Evolutionary conservation across 768 basidiomycete genomes (phyloP), one percentile per base, ranked within the genome.

Genomic region (Xerocomus potaroensis): DNA sequence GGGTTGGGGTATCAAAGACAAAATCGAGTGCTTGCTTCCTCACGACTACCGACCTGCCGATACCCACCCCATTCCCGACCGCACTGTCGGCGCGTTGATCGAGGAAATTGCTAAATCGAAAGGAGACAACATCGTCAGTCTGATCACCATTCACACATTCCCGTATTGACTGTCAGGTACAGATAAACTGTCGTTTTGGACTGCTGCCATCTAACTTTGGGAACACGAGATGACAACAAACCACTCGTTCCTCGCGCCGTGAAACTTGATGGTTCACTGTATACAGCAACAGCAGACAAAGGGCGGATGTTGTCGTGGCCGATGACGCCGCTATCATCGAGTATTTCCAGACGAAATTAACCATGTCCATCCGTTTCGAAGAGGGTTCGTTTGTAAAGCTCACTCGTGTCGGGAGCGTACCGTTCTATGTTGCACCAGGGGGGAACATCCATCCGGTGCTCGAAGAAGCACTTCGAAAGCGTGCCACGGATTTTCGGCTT

Each of bases 101-200:
- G 65, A 68, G 41, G 59, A 62, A 14, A 53, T 77, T 0, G 67
- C 75, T 10, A 59, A 56, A 22, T 42, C 33, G 18, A 71, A 67
- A 45, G 75, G 75, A 7, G 65, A 72, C 52, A 76, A 75, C 45
- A 73, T 75, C 16, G 74, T 72, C 34, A 29, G 73, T 51, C 39
- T 1, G 7, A 32, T 18, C 18, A 4, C 31, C 14, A 19, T 15
- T 29, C 4, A 14, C 1, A 2, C 40, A 24, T 16, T 21, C 18
- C 31, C 16, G 7, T 34, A n/a, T 24, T 45, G 24, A 47, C 46
- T 9, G 38, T 23, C 18, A 2, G 18, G 11, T 33, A n/a, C 3
- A 2, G 15, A 15, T 43, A 76, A 75, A 73, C 70, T 10, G 56
- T 77, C 14, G 71, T 77, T 36, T 59, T 77, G 6, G 75, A 76